These are phyloP conservation scores for Xylaria arbuscula DNA, from an alignment of 2,329 filamentous ascomycete species.

Conservation along the genomic window DNA sequence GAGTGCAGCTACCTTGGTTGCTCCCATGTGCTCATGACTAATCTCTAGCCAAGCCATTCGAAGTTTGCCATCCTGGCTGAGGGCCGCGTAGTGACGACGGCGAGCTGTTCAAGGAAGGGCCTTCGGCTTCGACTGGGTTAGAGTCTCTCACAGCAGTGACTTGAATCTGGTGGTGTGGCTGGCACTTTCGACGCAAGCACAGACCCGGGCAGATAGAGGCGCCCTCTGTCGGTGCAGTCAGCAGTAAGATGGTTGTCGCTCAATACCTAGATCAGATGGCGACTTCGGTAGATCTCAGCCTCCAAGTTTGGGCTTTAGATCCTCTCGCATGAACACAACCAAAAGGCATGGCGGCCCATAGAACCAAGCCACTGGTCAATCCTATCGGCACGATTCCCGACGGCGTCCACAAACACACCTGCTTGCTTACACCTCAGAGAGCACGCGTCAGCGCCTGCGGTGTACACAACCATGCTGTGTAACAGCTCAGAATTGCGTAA, in stretches of 20 bases:
- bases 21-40: not conserved
- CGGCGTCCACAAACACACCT: not conserved
- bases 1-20: not conserved
- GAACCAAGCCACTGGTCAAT: too few relatives aligned
- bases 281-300: not conserved
- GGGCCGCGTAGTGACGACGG: constrained; percentile 26
- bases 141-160: not conserved
- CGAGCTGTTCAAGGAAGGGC: constrained; percentile 12
- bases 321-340: not conserved
- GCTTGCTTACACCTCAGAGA: not conserved
- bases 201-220: not conserved
- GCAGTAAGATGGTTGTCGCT: not conserved
- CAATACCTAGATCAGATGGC: not conserved
- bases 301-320: not conserved
- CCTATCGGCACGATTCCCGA: constrained; percentile 4
- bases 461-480: constrained; percentile 7
- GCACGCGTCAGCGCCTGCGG: constrained; percentile 17
- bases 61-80: constrained; percentile 9
- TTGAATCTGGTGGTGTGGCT: constrained; percentile 6
- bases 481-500: constrained; percentile 24
- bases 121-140: not conserved
- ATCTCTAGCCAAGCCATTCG: constrained; percentile 2
- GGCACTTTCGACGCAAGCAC: not conserved
- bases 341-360: not conserved
- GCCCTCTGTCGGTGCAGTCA: not conserved